phyloP scores from a whole-genome alignment of 495 filamentous ascomycete species.

The Viridothelium virens region DNA sequence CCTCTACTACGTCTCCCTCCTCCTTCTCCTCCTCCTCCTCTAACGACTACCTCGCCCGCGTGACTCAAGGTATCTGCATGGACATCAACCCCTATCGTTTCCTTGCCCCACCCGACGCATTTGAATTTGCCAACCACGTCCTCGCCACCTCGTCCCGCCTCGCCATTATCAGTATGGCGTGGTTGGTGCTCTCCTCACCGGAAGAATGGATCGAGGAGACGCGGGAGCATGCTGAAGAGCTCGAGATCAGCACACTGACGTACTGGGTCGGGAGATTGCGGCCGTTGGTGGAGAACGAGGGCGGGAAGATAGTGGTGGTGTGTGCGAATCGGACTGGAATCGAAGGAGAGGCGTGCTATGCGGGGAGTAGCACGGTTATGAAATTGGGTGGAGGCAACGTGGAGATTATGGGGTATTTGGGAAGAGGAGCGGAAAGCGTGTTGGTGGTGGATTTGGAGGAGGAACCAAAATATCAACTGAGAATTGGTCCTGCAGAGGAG shows the following conservation, averaged over 20 bases:
- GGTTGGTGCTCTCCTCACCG: constrained; percentile 55
- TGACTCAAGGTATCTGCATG: constrained; percentile 86
- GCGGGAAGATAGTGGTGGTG: constrained; percentile 55
- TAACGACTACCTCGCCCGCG: constrained; percentile 37
- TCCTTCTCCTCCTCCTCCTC: constrained; percentile 12
- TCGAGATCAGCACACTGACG: constrained; percentile 71
- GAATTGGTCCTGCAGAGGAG: background rate
- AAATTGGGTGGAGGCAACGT: constrained; percentile 61
- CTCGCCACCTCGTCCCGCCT: constrained; percentile 58
- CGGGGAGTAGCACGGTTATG: constrained; percentile 77
- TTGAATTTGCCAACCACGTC: constrained; percentile 78
- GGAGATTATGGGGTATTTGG: constrained; percentile 59
- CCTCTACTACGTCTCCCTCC: background rate
- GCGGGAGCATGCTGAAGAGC: constrained; percentile 36
- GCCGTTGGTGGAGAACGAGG: constrained; percentile 54
- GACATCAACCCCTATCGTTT: constrained; percentile 77
- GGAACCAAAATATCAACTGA: constrained; percentile 10
- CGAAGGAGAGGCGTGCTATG: constrained; percentile 54
- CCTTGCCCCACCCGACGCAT: constrained; percentile 64
- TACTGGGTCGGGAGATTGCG: constrained; percentile 86
- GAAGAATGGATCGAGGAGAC: constrained; percentile 39
- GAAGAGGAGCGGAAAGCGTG: constrained; percentile 56
- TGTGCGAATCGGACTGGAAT: constrained; percentile 72
- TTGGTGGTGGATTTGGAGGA: constrained; percentile 54
- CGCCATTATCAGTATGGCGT: constrained; percentile 82